phyloP scores from a whole-genome alignment of 2,329 filamentous ascomycete species.

The Alternaria conjuncta region DNA sequence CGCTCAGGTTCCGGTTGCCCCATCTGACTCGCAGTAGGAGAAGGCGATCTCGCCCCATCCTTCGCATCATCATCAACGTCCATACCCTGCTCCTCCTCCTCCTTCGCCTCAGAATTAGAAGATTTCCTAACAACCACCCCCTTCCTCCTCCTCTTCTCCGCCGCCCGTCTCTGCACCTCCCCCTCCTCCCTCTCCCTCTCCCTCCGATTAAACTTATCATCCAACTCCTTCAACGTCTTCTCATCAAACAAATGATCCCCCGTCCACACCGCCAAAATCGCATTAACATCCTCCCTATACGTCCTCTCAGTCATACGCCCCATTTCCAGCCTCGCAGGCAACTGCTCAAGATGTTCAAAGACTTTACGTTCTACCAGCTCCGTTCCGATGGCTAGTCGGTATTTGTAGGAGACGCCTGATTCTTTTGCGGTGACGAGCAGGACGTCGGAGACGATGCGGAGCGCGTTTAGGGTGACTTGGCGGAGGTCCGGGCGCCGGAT shows the following conservation, averaged over 20 bases:
- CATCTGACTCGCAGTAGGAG: neutral
- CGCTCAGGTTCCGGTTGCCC: neutral
- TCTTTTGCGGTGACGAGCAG: constrained; percentile 64
- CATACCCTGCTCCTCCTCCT: constrained; percentile 25
- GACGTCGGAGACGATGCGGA: constrained; percentile 83
- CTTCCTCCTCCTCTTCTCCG: constrained; percentile 53
- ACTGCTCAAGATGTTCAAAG: constrained; percentile 76
- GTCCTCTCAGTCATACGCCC: constrained; percentile 76
- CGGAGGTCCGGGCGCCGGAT: constrained; percentile 26
- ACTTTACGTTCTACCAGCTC: constrained; percentile 71
- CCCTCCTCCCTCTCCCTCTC: constrained; percentile 50
- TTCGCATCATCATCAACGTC: constrained; percentile 21
- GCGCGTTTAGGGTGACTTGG: constrained; percentile 57
- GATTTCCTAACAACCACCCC: constrained; percentile 17
- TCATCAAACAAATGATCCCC: constrained; percentile 44
- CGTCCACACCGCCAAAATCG: constrained; percentile 44
- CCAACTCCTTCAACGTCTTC: constrained; percentile 28
- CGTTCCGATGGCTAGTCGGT: constrained; percentile 78
- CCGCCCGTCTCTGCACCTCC: constrained; percentile 71
- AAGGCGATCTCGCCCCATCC: neutral
- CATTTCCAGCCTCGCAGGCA: constrained; percentile 77
- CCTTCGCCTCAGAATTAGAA: constrained; percentile 10
- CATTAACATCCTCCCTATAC: constrained; percentile 42
- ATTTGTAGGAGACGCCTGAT: constrained; percentile 69
- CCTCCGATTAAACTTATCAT: constrained; percentile 43